phyloP scores from a whole-genome alignment of 1,284 basidiomycete species.

The Coniferiporia weirii region DNA sequence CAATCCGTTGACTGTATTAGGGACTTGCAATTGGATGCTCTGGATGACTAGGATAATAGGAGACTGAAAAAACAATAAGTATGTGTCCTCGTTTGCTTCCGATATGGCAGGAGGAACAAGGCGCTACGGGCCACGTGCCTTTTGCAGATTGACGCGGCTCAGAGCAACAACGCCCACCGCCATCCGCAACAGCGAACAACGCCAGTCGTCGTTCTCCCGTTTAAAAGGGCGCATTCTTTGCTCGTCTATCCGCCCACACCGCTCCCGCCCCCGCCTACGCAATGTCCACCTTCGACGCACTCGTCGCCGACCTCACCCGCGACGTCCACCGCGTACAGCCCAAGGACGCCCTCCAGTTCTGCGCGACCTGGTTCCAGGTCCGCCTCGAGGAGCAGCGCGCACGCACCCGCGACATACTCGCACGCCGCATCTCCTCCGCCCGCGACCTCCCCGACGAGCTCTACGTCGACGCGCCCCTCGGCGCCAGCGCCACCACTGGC shows the following conservation, averaged over 20 bases:
- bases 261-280: too few relatives aligned
- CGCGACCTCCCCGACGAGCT: slow-evolving; percentile 52
- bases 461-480: slow-evolving; percentile 51
- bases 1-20: too few relatives aligned
- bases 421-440: slow-evolving; percentile 41
- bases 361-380: slow-evolving; percentile 91
- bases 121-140: too few relatives aligned
- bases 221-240: slow-evolving; percentile 10
- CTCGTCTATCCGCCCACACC: neutral
- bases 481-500: slow-evolving; percentile 31
- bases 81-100: too few relatives aligned
- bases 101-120: too few relatives aligned
- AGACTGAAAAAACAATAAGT: too few relatives aligned
- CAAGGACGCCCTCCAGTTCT: slow-evolving; percentile 88
- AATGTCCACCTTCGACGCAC: slow-evolving; percentile 73
- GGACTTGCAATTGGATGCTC: too few relatives aligned
- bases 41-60: too few relatives aligned
- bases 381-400: slow-evolving; percentile 79
- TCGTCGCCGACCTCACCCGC: slow-evolving; percentile 83
- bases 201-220: neutral
- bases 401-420: slow-evolving; percentile 60
- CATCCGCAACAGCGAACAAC: neutral
- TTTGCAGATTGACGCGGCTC: neutral
- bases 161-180: neutral
- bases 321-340: slow-evolving; percentile 84